A percentile compares a stretch with the other conserved stretches of the same genome.
Conservation (phyloP, 2,329 filamentous ascomycete species). For the Clonostachys rosea region DNA sequence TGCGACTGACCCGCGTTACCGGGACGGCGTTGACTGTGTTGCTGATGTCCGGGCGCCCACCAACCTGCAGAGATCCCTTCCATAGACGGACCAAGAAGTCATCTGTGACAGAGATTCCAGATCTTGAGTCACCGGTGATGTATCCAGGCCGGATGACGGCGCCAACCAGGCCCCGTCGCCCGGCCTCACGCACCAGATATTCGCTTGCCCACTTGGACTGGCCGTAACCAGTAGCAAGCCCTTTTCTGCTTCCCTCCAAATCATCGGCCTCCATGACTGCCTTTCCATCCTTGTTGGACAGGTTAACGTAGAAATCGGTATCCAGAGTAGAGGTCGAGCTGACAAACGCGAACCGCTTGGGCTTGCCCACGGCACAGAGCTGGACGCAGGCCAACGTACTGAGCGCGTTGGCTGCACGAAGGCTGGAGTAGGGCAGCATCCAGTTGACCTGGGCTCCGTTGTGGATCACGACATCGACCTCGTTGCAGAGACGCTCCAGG, state of each 20-base stretch:
- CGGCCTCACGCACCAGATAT: slow-evolving; percentile 71
- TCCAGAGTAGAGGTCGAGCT: slow-evolving; percentile 76
- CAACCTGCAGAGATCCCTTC: slow-evolving; percentile 83
- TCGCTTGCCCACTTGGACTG: slow-evolving; percentile 82
- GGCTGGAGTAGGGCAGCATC: slow-evolving; percentile 72
- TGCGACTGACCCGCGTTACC: slow-evolving; percentile 75
- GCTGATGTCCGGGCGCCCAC: slow-evolving; percentile 66
- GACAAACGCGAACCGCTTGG: slow-evolving; percentile 76
- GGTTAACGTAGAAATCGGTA: slow-evolving; percentile 72
- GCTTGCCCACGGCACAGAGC: slow-evolving; percentile 71
- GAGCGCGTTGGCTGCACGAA: slow-evolving; percentile 74
- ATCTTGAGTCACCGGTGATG: slow-evolving; percentile 64
- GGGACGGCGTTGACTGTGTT: slow-evolving; percentile 91
- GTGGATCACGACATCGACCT: slow-evolving; percentile 72
- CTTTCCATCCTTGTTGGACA: slow-evolving; percentile 59
- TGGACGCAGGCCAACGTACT: slow-evolving; percentile 71
- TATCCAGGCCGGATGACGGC: slow-evolving; percentile 81
- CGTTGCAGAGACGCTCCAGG: slow-evolving; percentile 61
- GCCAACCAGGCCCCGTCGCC: slow-evolving; percentile 69
- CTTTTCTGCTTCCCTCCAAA: slow-evolving; percentile 68
- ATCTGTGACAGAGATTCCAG: slow-evolving; percentile 73
- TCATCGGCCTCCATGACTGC: slow-evolving; percentile 74
- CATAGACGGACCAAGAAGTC: slow-evolving; percentile 85
- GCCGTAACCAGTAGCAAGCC: slow-evolving; percentile 83
- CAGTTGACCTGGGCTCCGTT: slow-evolving; percentile 82